Evolutionary conservation across 495 filamentous ascomycete genomes (phyloP).

Genomic region (Tuber magnatum): DNA sequence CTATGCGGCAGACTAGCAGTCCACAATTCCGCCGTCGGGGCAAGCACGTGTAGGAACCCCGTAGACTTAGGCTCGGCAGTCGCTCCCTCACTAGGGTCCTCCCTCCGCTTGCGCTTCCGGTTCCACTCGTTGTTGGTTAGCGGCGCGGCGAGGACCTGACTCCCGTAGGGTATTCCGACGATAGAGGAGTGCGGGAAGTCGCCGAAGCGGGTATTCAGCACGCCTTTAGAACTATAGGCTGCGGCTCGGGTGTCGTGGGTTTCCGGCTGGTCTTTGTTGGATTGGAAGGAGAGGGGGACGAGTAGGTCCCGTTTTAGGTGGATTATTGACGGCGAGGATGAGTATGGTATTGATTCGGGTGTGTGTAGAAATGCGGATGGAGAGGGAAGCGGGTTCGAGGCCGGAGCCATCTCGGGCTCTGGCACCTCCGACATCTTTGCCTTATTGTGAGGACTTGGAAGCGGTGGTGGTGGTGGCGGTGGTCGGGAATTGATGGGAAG

Average conservation of each 20-base stretch:
- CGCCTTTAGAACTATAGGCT: slow-evolving; percentile 42
- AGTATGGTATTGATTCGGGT: slow-evolving; percentile 19
- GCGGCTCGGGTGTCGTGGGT: slow-evolving; percentile 61
- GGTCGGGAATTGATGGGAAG: background rate
- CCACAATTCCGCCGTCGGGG: slow-evolving; percentile 90
- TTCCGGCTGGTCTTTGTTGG: slow-evolving; percentile 41
- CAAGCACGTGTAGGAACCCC: slow-evolving; percentile 84
- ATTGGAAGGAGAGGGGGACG: slow-evolving; percentile 62
- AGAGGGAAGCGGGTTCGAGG: slow-evolving; percentile 4
- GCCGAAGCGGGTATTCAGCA: slow-evolving; percentile 88
- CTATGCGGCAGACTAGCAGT: slow-evolving; percentile 82
- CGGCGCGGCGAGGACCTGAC: slow-evolving; percentile 78
- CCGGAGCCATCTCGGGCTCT: background rate
- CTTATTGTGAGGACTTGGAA: background rate
- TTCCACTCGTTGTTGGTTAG: slow-evolving; percentile 47
- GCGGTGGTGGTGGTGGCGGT: background rate
- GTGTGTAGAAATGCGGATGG: slow-evolving; percentile 32
- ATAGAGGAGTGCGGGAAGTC: slow-evolving; percentile 90
- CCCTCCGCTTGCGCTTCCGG: slow-evolving; percentile 53
- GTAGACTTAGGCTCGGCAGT: slow-evolving; percentile 43
- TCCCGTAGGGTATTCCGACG: slow-evolving; percentile 75
- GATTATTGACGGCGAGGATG: slow-evolving; percentile 51
- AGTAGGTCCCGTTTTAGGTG: slow-evolving; percentile 78
- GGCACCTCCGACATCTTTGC: background rate
- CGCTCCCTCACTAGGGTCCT: slow-evolving; percentile 27